Conservation (phyloP, 1,284 basidiomycete genomes). For the Malassezia furfur region DNA sequence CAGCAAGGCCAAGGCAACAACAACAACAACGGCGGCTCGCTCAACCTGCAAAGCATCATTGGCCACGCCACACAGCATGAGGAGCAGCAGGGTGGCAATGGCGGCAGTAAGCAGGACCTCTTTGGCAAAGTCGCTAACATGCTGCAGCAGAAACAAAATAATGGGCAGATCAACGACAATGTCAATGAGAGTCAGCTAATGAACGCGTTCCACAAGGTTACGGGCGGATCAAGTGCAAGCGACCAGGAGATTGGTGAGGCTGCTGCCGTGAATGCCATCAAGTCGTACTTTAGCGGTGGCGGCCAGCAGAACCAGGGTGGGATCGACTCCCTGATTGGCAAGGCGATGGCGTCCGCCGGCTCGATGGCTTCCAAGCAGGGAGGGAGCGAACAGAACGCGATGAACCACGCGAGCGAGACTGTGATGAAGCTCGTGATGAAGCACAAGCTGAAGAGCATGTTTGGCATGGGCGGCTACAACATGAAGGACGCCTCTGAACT, state of each 20-base stretch:
- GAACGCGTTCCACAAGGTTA: conserved; percentile 14
- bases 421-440: conserved; percentile 18
- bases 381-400: conserved; percentile 11
- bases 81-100: neutral
- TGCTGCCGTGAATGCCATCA: conserved; percentile 9
- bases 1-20: neutral
- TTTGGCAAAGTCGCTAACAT: conserved; percentile 9
- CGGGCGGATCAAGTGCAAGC: neutral
- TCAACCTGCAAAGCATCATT: neutral
- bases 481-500: neutral
- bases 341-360: conserved; percentile 13
- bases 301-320: conserved; percentile 2
- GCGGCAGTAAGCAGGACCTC: conserved; percentile 1
- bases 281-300: conserved; percentile 7
- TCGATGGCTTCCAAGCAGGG: neutral
- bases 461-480: conserved; percentile 4
- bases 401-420: conserved; percentile 14
- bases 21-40: neutral
- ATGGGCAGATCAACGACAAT: conserved; percentile 9
- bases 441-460: conserved; percentile 15
- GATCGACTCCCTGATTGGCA: conserved; percentile 7
- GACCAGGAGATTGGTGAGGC: conserved; percentile 15
- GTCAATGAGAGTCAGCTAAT: conserved; percentile 7
- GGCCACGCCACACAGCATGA: neutral
- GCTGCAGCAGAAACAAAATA: conserved; percentile 6